These are phyloP conservation scores for Zymoseptoria brevis DNA, from an alignment of 2,329 filamentous ascomycete genomes.

Conservation along the genomic window DNA sequence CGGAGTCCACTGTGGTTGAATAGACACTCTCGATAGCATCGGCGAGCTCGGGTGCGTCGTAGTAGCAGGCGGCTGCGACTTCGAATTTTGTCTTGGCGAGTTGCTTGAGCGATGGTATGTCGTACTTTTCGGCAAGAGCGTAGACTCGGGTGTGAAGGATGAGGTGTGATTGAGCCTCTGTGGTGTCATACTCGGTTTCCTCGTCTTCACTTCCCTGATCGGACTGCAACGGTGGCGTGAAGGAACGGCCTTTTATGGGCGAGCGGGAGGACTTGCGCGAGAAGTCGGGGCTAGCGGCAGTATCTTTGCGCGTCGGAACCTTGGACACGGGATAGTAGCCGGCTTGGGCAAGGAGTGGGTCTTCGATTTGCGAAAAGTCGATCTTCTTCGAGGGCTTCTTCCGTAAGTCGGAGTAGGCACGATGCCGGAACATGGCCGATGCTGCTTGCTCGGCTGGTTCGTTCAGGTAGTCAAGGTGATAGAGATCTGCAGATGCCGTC, in stretches of 20 bases:
- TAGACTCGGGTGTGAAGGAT: slow-evolving; percentile 43
- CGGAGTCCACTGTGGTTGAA: slow-evolving; percentile 42
- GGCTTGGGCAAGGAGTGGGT: slow-evolving; percentile 30
- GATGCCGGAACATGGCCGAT: slow-evolving; percentile 28
- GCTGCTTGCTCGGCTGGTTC: slow-evolving; percentile 18
- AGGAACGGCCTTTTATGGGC: slow-evolving; percentile 10
- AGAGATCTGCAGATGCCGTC: slow-evolving; percentile 25
- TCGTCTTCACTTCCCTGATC: slow-evolving; percentile 31
- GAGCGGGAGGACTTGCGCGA: slow-evolving; percentile 17
- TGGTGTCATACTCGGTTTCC: slow-evolving; percentile 29
- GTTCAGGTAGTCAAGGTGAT: slow-evolving; percentile 32
- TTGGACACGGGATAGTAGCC: slow-evolving; percentile 21
- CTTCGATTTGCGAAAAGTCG: slow-evolving; percentile 28
- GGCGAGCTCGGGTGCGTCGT: slow-evolving; percentile 38
- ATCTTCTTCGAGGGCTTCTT: slow-evolving; percentile 25
- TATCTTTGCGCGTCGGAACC: slow-evolving; percentile 15
- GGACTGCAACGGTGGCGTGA: slow-evolving; percentile 21
- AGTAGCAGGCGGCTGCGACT: slow-evolving; percentile 37
- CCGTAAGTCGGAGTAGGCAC: slow-evolving; percentile 21
- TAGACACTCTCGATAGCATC: slow-evolving; percentile 44
- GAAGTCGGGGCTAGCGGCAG: slow-evolving; percentile 13
- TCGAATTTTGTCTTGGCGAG: slow-evolving; percentile 42
- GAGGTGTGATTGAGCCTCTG: slow-evolving; percentile 35
- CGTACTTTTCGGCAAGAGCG: slow-evolving; percentile 45
- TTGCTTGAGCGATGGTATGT: slow-evolving; percentile 40